Evolutionary conservation across 1,284 basidiomycete genomes (phyloP).

Genomic region (Pascua guehoae): DNA sequence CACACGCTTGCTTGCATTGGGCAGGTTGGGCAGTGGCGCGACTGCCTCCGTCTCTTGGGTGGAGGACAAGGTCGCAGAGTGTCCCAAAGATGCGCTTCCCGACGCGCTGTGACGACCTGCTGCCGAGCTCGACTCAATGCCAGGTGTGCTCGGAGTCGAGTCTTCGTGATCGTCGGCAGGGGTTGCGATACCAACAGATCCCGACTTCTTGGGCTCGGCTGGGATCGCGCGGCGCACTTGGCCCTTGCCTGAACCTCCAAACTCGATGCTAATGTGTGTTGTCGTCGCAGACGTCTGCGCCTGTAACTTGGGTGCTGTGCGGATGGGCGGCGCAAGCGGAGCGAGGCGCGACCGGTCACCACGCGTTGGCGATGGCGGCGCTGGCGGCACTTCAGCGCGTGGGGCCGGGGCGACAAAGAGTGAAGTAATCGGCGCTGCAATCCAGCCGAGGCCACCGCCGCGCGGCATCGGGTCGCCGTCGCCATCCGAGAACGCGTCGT

Average conservation of each 20-base stretch:
- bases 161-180: constrained; percentile 1
- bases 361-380: constrained; percentile 15
- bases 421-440: constrained; percentile 56
- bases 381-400: constrained; percentile 14
- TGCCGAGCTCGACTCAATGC: background rate
- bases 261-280: constrained; percentile 89
- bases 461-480: constrained; percentile 50
- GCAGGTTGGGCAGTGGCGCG: too few relatives aligned
- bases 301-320: constrained; percentile 66
- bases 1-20: background rate
- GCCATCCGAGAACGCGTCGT: constrained; percentile 56
- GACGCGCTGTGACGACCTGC: background rate
- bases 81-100: background rate
- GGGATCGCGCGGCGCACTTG: constrained; percentile 62
- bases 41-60: constrained; percentile 4
- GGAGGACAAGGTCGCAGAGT: too few relatives aligned
- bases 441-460: constrained; percentile 59
- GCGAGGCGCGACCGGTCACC: background rate
- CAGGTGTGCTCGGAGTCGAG: background rate
- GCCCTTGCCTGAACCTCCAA: constrained; percentile 62
- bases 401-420: constrained; percentile 41
- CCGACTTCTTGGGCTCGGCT: constrained; percentile 43
- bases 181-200: background rate
- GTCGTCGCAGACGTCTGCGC: constrained; percentile 78
- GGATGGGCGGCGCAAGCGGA: constrained; percentile 21